Conservation (phyloP, 2,329 filamentous ascomycete genomes). For the Stachybotrys echinatus region DNA sequence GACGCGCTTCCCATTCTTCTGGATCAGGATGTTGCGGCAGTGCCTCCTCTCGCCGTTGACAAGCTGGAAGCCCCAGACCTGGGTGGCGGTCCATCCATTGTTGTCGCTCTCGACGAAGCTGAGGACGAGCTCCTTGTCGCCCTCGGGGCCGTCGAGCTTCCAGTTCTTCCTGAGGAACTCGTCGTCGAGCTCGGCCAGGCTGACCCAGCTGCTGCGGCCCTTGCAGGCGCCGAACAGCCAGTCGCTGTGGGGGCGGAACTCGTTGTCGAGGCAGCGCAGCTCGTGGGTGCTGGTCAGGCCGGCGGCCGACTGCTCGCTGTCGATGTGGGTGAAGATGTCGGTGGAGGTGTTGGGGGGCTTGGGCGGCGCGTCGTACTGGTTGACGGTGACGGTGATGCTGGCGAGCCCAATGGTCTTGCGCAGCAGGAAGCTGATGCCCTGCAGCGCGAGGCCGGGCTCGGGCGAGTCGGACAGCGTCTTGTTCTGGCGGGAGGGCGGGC, state of each 20-base stretch:
- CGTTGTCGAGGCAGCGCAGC: constrained; percentile 47
- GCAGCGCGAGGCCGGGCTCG: constrained; percentile 65
- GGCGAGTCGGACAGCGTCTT: constrained; percentile 64
- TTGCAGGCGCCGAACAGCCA: constrained; percentile 71
- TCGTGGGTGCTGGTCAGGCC: constrained; percentile 62
- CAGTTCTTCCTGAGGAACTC: constrained; percentile 54
- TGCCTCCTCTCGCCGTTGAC: constrained; percentile 48
- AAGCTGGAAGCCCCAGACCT: constrained; percentile 57
- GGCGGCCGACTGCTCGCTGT: constrained; percentile 69
- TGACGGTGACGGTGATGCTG: constrained; percentile 61
- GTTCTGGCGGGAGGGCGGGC: constrained; percentile 50
- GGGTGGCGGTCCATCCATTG: constrained; percentile 48
- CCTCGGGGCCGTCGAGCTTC: constrained; percentile 46
- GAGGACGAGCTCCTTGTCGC: constrained; percentile 57
- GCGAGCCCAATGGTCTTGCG: constrained; percentile 68
- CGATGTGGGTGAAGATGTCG: constrained; percentile 52
- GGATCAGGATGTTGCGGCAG: constrained; percentile 46
- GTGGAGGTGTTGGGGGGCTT: constrained; percentile 32
- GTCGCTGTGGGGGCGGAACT: constrained; percentile 61
- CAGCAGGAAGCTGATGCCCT: constrained; percentile 65
- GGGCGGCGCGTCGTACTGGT: constrained; percentile 44
- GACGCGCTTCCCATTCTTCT: constrained; percentile 43
- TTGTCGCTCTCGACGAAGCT: constrained; percentile 53
- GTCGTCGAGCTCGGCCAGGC: constrained; percentile 43
- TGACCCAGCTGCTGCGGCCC: constrained; percentile 52